These are phyloP conservation scores for Jacaranda mimosifolia DNA, from an alignment of 257 asterid genomes.

Conservation along the genomic window DNA sequence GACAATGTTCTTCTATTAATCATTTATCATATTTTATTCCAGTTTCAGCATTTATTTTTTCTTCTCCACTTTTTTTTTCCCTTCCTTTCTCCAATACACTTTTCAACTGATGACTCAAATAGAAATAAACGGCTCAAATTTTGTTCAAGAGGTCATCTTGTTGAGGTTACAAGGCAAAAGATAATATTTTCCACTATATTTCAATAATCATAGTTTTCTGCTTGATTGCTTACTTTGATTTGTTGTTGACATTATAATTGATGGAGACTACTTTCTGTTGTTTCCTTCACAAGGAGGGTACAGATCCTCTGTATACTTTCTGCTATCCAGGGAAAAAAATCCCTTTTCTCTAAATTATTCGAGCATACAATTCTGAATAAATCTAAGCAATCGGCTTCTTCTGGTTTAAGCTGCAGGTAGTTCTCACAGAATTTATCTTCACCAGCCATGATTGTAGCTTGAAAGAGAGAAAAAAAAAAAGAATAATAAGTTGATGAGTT, in stretches of 20 bases:
- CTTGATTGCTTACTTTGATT: background rate
- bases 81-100: background rate
- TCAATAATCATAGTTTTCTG: background rate
- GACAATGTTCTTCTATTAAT: conserved; percentile 24
- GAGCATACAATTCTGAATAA: conserved; percentile 55
- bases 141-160: background rate
- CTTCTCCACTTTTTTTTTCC: background rate
- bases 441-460: conserved; percentile 41
- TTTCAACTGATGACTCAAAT: conserved; percentile 1
- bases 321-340: too few relatives aligned
- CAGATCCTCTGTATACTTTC: conserved; percentile 35
- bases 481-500: conserved; percentile 4
- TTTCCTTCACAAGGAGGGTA: conserved; percentile 15
- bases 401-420: conserved; percentile 51
- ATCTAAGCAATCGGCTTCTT: conserved; percentile 53
- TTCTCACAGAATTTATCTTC: conserved; percentile 45
- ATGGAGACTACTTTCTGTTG: background rate
- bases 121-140: background rate
- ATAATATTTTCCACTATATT: background rate
- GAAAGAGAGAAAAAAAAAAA: conserved; percentile 27
- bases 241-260: background rate
- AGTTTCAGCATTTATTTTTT: conserved; percentile 33
- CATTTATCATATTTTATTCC: conserved; percentile 47
- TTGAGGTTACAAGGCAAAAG: background rate
- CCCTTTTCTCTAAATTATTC: conserved; percentile 42